Evolutionary conservation across 805 yeast species (phyloP).

Genomic region (Wickerhamiella domercqiae): DNA sequence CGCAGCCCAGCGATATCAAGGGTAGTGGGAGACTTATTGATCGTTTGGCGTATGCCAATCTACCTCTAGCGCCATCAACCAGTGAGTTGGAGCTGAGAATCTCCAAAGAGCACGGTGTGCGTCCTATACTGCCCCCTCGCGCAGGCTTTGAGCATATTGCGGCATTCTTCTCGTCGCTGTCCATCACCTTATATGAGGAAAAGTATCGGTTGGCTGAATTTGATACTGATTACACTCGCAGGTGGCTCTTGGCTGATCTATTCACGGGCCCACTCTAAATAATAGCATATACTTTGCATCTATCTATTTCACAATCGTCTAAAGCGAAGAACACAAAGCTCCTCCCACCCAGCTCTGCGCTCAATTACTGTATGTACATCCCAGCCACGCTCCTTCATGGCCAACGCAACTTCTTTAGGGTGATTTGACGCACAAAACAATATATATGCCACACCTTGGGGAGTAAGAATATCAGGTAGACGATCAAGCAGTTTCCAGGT

Average conservation of each 20-base stretch:
- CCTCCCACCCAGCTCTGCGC: conserved; percentile 95
- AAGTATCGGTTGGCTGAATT: conserved; percentile 36
- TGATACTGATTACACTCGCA: conserved; percentile 34
- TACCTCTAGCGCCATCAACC: background rate
- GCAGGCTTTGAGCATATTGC: conserved; percentile 29
- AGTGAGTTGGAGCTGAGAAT: background rate
- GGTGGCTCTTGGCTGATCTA: conserved; percentile 47
- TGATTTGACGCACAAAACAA: conserved; percentile 83
- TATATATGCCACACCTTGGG: conserved; percentile 65
- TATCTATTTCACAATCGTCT: no score
- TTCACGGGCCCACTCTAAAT: no score
- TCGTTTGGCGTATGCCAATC: background rate
- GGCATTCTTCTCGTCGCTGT: conserved; percentile 49
- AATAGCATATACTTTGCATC: no score
- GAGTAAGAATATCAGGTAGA: conserved; percentile 38
- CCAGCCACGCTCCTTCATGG: conserved; percentile 42
- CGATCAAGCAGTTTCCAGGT: conserved; percentile 48
- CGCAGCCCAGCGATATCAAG: no score
- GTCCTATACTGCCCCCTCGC: conserved; percentile 17
- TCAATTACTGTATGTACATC: conserved; percentile 34
- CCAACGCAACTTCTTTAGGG: conserved; percentile 43
- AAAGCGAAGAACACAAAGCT: conserved; percentile 58
- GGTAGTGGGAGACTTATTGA: conserved; percentile 29
- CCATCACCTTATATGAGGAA: conserved; percentile 51
- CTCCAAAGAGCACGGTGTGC: conserved; percentile 5